phyloP scores from a whole-genome alignment of 2,329 filamentous ascomycete species.

The Cadophora gregata region DNA sequence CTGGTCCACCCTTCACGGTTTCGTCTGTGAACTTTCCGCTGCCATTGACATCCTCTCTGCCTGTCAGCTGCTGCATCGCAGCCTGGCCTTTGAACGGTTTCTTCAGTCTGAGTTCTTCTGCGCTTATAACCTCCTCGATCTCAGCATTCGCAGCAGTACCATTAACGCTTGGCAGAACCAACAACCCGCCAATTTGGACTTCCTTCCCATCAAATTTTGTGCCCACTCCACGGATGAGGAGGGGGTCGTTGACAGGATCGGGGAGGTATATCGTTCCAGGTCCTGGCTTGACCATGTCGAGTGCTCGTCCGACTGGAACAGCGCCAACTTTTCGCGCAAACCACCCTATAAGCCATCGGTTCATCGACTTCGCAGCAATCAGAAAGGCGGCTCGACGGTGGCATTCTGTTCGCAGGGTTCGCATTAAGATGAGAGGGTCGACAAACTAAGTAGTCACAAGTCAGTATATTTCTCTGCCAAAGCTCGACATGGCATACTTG shows the following conservation, averaged over 20 bases:
- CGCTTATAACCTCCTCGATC: constrained; percentile 79
- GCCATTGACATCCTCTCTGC: constrained; percentile 72
- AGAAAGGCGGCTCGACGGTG: constrained; percentile 89
- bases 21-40: constrained; percentile 67
- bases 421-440: constrained; percentile 91
- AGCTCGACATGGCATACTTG: constrained; percentile 65
- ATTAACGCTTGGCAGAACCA: constrained; percentile 86
- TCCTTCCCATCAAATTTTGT: constrained; percentile 73
- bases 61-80: constrained; percentile 81
- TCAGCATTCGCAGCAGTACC: constrained; percentile 76
- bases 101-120: constrained; percentile 84
- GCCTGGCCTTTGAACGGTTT: constrained; percentile 82
- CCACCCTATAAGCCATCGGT: constrained; percentile 86
- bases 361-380: constrained; percentile 94
- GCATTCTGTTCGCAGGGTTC: constrained; percentile 83
- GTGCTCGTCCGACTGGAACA: constrained; percentile 89
- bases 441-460: constrained; percentile 71
- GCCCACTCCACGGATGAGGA: constrained; percentile 69
- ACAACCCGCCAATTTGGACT: constrained; percentile 78
- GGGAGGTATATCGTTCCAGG: constrained; percentile 85
- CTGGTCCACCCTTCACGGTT: constrained; percentile 53
- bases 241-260: constrained; percentile 84
- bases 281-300: constrained; percentile 84
- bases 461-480: constrained; percentile 15
- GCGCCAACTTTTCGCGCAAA: constrained; percentile 84